Evolutionary conservation across 306 rosid genomes (phyloP), one percentile per base, ranked within the genome.

Genomic region (Abrus pulchellus): DNA sequence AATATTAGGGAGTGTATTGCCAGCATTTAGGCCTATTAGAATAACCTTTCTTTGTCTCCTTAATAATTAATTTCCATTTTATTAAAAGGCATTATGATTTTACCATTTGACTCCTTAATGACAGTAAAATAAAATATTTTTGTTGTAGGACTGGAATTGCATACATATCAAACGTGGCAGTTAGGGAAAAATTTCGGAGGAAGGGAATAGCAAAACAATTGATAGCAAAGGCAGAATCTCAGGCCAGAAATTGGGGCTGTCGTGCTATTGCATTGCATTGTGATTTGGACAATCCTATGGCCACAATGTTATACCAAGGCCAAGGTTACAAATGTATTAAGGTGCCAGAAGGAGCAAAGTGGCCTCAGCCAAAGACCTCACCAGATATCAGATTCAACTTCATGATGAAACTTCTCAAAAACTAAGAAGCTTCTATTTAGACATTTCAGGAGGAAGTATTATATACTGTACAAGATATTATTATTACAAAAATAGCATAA

Each of bases 351-450:
- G 95, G 91, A 85, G 97, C 98, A 72, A 89, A 88, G 62, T 94
- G 97, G 98, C 98, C 97, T 12, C 86, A 81, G 69, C 98, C 98
- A 34, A 94, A 68, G 89, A 88, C 95, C 53, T 84, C 87, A 4
- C 94, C 95, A 3, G 89, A 90, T 70, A 71, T 89, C 30, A 85
- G 36, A 81, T 90, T 92, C 89, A 80, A 55, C 84, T 90, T 94
- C 95, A 94, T 94, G 98, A 92, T 94, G 97, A 94, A 94, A 90
- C 91, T 92, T 88, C 81, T 94, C 36, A 85, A 85, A 82, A 69
- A 69, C 59, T 68, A 83, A 62, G 2, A 79, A 74, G 34, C 86
- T 68, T 75, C 75, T 60, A 5, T 3, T 74, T 87, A 87, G 86
- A 76, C 68, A 77, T 66, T 49, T 41, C 4, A 1, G 55, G 20